Conservation (phyloP, 441 rosid genomes). For the Mallotus repandus region DNA sequence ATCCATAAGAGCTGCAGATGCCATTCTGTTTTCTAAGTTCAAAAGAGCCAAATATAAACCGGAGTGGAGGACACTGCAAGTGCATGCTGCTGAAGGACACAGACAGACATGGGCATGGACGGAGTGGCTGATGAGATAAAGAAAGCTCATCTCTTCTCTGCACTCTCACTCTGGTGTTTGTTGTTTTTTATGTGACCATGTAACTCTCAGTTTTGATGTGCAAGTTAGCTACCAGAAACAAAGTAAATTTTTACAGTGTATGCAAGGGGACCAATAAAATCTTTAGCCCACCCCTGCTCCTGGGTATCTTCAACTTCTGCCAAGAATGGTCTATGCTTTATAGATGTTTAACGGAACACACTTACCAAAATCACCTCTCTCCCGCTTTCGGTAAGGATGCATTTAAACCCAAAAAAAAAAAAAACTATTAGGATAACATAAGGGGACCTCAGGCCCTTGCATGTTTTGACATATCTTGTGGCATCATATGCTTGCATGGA, state of each 20-base stretch:
- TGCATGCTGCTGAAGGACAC: background rate
- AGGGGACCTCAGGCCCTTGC: constrained; percentile 12
- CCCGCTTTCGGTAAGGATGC: too few species aligned
- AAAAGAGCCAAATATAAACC: background rate
- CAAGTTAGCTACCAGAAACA: background rate
- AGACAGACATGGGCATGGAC: background rate
- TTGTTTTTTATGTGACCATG: constrained; percentile 14
- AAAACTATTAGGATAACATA: background rate
- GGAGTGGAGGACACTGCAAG: background rate
- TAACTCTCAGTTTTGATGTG: constrained; percentile 6
- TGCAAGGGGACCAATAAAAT: constrained; percentile 34
- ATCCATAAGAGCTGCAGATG: background rate
- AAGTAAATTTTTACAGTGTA: background rate
- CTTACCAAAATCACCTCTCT: constrained; percentile 3
- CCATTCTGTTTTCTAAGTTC: background rate
- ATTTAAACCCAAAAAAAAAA: background rate
- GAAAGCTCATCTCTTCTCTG: background rate
- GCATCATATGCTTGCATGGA: constrained; percentile 21
- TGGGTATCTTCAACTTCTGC: background rate
- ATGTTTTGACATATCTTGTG: constrained; percentile 23
- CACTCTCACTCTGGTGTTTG: background rate
- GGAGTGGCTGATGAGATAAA: constrained; percentile 4
- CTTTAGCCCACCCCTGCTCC: background rate
- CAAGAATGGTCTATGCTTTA: constrained; percentile 8
- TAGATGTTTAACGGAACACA: constrained; percentile 22